Base-by-base conservation (phyloP, 129 eudicot species). In the Escallonia rubra region DNA sequence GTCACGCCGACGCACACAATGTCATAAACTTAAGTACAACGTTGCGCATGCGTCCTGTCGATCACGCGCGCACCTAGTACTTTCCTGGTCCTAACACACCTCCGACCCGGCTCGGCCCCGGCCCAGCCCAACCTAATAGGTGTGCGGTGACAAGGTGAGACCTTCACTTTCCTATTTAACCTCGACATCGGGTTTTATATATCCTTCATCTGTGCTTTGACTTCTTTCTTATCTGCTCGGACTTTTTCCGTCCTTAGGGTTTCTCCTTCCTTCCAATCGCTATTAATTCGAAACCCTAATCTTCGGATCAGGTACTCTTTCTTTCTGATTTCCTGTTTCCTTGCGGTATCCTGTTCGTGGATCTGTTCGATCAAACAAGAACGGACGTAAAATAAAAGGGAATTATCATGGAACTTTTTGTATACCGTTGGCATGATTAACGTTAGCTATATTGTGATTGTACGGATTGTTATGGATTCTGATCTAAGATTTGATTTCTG, bases 251-350 rank as follows among this genome's bases (percentile, higher is more conserved):
- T 51, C 6, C 58, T 68, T 82, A 73, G 83, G 86, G 86, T 78
- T 82, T 77, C 71, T 61, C 9, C 47, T 12, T 11, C 23, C 2
- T 64, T 45, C 59, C 14, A 34, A 7, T 39, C 7, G 2, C 10
- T 8, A 50, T 23, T 61, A 53, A 45, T 46, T 70, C 72, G n/a
- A 74, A 82, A 74, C 87, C 90, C 84, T 77, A 69, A 76, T 65
- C 57, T 5, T 63, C 80, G 77, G 87, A 78, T 55, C 87, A 69
- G 87, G 90, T 85, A 79, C 44, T 6, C 23, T 58, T 48, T 34
- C 4, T 42, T 40, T 49, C 7, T 43, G 14, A 15, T 48, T n/a
- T 53, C 14, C 46, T 1, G 38, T 6, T 66, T 40, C 5, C 3
- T 39, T 40, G 3, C 38, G 5, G 12, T 15, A 16, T 12, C 8